Evolutionary conservation across 345 rosid genomes (phyloP), one percentile per base, ranked within the genome.

Genomic region (Melaleuca quinquenervia): DNA sequence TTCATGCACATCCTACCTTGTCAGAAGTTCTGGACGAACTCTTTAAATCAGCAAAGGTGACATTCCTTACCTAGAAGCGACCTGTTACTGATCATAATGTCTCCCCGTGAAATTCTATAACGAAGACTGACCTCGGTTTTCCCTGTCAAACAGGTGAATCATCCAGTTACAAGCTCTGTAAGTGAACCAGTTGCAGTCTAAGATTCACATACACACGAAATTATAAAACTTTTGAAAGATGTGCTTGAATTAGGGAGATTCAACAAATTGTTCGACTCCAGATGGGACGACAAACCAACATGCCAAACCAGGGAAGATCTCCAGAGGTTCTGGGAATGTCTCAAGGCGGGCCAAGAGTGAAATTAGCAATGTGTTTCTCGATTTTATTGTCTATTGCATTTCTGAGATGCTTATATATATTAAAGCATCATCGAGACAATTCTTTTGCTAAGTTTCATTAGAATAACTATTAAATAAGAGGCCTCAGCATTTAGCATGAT

Each of bases 11-110:
- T 92, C 99, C 99, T 58, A 97, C 99, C 14, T 90, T 97, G 85
- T 96, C 99, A 10, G 99, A 97, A 92, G 99, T 96, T 85, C 91
- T 97, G 27, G 99, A 97, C n/a, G 99, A 97, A 88, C 93, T 97
- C 85, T 97, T 95, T 86, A 97, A 97, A 90, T 92, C 98, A 48
- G 99, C 99, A 82, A 94, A 95, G 98, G 99, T 97, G 87, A 92
- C 91, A 78, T 75, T 90, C 82, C 52, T 54, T 49, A 36, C 27
- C 21, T 36, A 41, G 44, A 24, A 86, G 26, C 12, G 62, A 24
- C n/a, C n/a, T n/a, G n/a, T n/a, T 82, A 82, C 48, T 20, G 36
- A 12, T 49, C 36, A 6, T 26, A 32, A 70, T 70, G 80, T 70
- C 80, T 27, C 36, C n/a, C 70, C 8, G 29, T 32, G 3, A 13